Percentiles rank a stretch among this genome's conserved stretches.
These are phyloP conservation scores for Onygenales sp. DNA, from an alignment of 2,329 filamentous ascomycete species.

Conservation along the genomic window DNA sequence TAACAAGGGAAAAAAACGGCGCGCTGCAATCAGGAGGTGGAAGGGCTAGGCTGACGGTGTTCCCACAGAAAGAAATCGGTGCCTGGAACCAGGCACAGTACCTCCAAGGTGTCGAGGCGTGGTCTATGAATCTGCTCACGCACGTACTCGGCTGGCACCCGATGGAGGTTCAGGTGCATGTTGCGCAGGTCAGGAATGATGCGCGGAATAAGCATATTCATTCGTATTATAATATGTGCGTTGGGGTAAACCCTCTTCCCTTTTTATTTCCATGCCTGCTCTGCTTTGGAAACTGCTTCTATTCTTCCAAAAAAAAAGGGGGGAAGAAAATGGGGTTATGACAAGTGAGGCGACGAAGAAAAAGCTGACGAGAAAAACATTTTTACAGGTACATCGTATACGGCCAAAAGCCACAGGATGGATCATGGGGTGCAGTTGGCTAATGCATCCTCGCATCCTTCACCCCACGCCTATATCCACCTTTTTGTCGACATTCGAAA, in stretches of 20 bases:
- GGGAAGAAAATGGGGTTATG: too few relatives aligned
- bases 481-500: background rate
- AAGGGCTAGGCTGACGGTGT: background rate
- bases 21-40: background rate
- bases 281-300: background rate
- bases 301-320: background rate
- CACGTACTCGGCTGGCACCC: slow-evolving; percentile 13
- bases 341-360: too few relatives aligned
- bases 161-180: background rate
- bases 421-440: background rate
- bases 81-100: slow-evolving; percentile 6
- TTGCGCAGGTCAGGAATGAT: background rate
- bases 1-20: background rate
- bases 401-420: background rate
- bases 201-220: slow-evolving; percentile 1
- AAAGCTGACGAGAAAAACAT: background rate
- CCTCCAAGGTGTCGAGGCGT: slow-evolving; percentile 14
- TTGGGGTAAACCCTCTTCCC: background rate
- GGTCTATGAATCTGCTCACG: slow-evolving; percentile 9
- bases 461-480: too few relatives aligned
- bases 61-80: slow-evolving; percentile 15
- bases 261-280: too few relatives aligned
- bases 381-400: background rate
- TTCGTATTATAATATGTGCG: slow-evolving; percentile 2
- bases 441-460: background rate